phyloP scores from a whole-genome alignment of 2,329 filamentous ascomycete genomes.

The Ceratocystis colombiana region DNA sequence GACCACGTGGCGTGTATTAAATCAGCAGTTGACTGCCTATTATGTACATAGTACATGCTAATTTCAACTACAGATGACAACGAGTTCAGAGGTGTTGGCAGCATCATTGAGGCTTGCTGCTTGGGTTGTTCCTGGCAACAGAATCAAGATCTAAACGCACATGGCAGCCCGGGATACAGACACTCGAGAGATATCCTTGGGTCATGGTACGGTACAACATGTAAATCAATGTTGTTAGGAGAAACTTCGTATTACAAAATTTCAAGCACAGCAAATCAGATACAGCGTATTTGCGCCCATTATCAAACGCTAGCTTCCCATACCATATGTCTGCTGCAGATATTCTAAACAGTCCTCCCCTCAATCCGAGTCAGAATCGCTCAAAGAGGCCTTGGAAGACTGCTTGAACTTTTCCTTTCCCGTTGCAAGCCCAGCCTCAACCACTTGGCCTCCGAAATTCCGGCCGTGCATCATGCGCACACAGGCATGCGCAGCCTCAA shows the following conservation, averaged over 20 bases:
- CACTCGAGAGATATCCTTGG: neutral
- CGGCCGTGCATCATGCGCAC: conserved; percentile 68
- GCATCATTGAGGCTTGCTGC: conserved; percentile 62
- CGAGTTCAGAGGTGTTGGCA: conserved; percentile 57
- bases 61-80: conserved; percentile 39
- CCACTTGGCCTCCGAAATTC: conserved; percentile 61
- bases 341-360: neutral
- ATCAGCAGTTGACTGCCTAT: conserved; percentile 30
- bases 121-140: conserved; percentile 51
- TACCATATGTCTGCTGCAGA: neutral
- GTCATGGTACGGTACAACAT: neutral
- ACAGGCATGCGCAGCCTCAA: conserved; percentile 61
- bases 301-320: neutral
- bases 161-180: neutral
- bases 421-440: conserved; percentile 61
- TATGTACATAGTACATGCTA: neutral
- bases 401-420: conserved; percentile 66
- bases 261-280: neutral
- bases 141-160: conserved; percentile 25
- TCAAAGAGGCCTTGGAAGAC: conserved; percentile 40
- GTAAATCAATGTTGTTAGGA: neutral
- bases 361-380: conserved; percentile 23
- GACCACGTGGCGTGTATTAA: conserved; percentile 43
- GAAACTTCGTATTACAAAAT: neutral
- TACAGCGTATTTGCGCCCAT: neutral